Evolutionary conservation across 176 grass and related monocot genomes (phyloP).

Genomic region (Melocanna baccifera): DNA sequence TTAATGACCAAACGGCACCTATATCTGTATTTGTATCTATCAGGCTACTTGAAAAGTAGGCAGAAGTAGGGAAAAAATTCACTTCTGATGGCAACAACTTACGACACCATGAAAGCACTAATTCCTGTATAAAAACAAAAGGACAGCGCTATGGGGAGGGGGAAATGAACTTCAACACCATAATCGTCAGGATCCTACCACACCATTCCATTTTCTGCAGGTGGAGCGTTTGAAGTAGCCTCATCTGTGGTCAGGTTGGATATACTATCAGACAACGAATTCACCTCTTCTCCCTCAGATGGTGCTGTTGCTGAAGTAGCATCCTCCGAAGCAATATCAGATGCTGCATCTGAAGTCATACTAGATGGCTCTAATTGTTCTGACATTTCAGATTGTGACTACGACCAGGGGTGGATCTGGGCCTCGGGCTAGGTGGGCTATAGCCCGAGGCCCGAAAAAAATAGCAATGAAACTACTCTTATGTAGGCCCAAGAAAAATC

Average conservation of each 20-base stretch:
- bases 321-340: slow-evolving; percentile 74
- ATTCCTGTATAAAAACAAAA: slow-evolving; percentile 35
- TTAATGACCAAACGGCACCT: slow-evolving; percentile 39
- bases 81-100: slow-evolving; percentile 36
- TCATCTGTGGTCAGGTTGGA: slow-evolving; percentile 54
- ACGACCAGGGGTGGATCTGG: too few relatives aligned
- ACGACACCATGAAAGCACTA: slow-evolving; percentile 9
- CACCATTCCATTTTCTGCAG: slow-evolving; percentile 51
- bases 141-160: background rate
- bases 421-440: too few relatives aligned
- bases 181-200: slow-evolving; percentile 34
- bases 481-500: too few relatives aligned
- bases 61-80: slow-evolving; percentile 37
- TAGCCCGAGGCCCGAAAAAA: too few relatives aligned
- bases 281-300: slow-evolving; percentile 71
- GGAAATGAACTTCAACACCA: background rate
- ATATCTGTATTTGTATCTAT: slow-evolving; percentile 45
- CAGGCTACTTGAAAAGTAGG: slow-evolving; percentile 38
- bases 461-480: too few relatives aligned
- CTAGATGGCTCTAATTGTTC: slow-evolving; percentile 56
- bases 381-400: slow-evolving; percentile 41
- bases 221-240: slow-evolving; percentile 43
- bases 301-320: slow-evolving; percentile 54
- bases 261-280: slow-evolving; percentile 43
- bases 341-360: slow-evolving; percentile 57